Evolutionary conservation across 106 monocot species (phyloP), one percentile per base, ranked within the genome.

Genomic region (Dendrobium officinale): DNA sequence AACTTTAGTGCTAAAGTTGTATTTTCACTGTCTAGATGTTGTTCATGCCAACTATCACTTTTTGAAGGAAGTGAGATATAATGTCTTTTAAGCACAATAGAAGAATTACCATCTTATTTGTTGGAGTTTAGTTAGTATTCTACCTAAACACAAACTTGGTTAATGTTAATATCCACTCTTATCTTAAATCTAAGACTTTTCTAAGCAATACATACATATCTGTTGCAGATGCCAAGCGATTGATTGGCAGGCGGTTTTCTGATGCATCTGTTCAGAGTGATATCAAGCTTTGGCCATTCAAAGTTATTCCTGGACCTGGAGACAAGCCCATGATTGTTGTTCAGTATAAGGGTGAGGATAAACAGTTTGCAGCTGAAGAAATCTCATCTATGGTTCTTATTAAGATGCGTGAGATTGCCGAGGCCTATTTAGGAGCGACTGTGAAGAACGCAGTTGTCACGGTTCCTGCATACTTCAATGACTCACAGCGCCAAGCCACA

Each of bases 401-500:
- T 2, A 86, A 86, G 45, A 86, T 82, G 82, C 37, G 70, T 7
- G 86, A 86, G 40, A 86, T 80, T 67, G 86, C 86, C 16, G 82
- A 86, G 72, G 79, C 86, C 27, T 86, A 79, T 40, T 64, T 86
- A 18, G 86, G 82, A 29, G 54, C 70, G 40, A 75, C 79, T 11
- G 29, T 79, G 37, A 82, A 82, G 79, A 86, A 86, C 40, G 86
- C 82, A 40, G 86, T 82, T 20, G 79, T 86, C 19, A 86, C 82
- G 17, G 86, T 86, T 43, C 86, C 82, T 55, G 86, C 82, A 22
- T 82, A 86, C 82, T 86, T 86, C 82, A 85, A 81, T 6, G 81
- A 85, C 24, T 86, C 90, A 2, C 91, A 88, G 82, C 81, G 91
- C 22, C 91, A 86, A 59, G 86, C 91, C 8, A 91, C 88, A 6